A percentile compares a stretch with the other conserved stretches of the same genome.
Evolutionary conservation across 768 basidiomycete genomes (phyloP).

Genomic region (Termitomyces sp.): DNA sequence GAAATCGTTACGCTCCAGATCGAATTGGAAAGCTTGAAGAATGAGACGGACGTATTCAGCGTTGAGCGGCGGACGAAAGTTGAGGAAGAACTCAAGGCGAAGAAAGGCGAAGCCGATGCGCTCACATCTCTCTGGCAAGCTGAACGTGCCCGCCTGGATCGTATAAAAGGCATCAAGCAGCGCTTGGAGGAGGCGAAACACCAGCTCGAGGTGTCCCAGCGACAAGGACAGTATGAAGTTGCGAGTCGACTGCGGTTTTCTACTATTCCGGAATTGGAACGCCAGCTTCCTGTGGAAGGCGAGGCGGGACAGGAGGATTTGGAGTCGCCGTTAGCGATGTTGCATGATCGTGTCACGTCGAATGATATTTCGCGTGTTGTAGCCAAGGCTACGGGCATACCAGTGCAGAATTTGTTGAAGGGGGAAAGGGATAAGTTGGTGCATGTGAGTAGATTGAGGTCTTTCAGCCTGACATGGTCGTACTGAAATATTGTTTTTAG

Average conservation of each 20-base stretch:
- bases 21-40: constrained; percentile 85
- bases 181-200: constrained; percentile 80
- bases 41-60: constrained; percentile 82
- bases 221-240: constrained; percentile 81
- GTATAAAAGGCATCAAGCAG: constrained; percentile 69
- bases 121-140: constrained; percentile 72
- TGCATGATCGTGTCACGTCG: constrained; percentile 86
- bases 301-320: constrained; percentile 32
- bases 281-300: constrained; percentile 62
- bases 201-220: constrained; percentile 83
- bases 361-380: constrained; percentile 87
- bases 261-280: constrained; percentile 79
- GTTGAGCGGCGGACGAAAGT: constrained; percentile 68
- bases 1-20: constrained; percentile 87
- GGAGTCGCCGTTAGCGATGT: constrained; percentile 55
- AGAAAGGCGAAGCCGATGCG: constrained; percentile 58
- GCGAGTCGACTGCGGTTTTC: constrained; percentile 83
- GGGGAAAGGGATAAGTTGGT: constrained; percentile 89
- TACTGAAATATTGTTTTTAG: constrained; percentile 30
- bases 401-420: constrained; percentile 82
- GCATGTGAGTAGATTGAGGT: constrained; percentile 50
- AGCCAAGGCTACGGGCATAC: constrained; percentile 86
- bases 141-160: constrained; percentile 66
- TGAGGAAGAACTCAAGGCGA: constrained; percentile 56
- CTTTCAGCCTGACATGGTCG: not conserved